These are phyloP conservation scores for Barnettozyma populi DNA, from an alignment of 805 yeast genomes.

Conservation along the genomic window DNA sequence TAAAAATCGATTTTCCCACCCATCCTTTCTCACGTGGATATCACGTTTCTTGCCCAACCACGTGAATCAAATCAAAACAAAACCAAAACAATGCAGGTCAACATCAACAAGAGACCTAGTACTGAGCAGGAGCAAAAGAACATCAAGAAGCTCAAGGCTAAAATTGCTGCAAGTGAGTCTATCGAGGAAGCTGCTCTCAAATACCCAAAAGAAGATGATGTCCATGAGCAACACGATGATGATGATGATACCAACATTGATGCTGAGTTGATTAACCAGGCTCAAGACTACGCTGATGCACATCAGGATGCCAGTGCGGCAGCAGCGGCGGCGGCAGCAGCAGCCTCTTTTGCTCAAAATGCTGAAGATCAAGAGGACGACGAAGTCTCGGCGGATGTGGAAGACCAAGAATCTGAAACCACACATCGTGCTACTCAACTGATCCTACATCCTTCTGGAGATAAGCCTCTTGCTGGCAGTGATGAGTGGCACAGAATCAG, in stretches of 20 bases:
- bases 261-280: slow-evolving; percentile 18
- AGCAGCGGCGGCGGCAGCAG: slow-evolving; percentile 12
- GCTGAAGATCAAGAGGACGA: slow-evolving; percentile 1
- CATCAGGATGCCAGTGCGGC: slow-evolving; percentile 9
- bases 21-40: slow-evolving; percentile 24
- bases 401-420: background rate
- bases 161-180: slow-evolving; percentile 5
- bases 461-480: slow-evolving; percentile 64
- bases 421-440: slow-evolving; percentile 12
- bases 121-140: background rate
- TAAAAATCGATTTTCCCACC: background rate
- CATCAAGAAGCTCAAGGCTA: slow-evolving; percentile 4
- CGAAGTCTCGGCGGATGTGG: background rate
- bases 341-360: slow-evolving; percentile 5
- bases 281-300: slow-evolving; percentile 12
- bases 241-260: slow-evolving; percentile 18
- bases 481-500: slow-evolving; percentile 82
- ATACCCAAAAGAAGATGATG: slow-evolving; percentile 1
- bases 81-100: slow-evolving; percentile 12
- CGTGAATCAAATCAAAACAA: background rate
- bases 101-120: slow-evolving; percentile 13
- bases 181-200: slow-evolving; percentile 7
- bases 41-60: slow-evolving; percentile 11
- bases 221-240: slow-evolving; percentile 7
- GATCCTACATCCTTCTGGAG: slow-evolving; percentile 13